Conservation (phyloP, 164 flowering plant species). For the Tetrastigma voinierianum region DNA sequence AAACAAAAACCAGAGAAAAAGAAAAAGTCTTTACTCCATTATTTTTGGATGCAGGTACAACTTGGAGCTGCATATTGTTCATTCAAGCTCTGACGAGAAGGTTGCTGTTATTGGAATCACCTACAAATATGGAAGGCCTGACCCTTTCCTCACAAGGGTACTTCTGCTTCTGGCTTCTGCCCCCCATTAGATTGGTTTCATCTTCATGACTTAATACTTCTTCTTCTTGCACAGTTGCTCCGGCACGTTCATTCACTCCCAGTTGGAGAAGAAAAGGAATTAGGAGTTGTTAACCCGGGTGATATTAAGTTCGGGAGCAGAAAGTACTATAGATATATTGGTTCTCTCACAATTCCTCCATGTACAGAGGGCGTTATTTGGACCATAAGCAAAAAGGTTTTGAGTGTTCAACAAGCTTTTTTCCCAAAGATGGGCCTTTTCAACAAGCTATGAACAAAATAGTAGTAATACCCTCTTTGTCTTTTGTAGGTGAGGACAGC, state of each 20-base stretch:
- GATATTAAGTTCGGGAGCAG: slow-evolving; percentile 48
- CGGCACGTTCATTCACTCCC: slow-evolving; percentile 20
- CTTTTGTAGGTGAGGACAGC: slow-evolving; percentile 59
- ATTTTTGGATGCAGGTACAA: slow-evolving; percentile 33
- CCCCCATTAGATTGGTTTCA: background rate
- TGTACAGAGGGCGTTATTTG: slow-evolving; percentile 72
- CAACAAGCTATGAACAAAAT: too few species aligned
- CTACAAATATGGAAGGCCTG: slow-evolving; percentile 54
- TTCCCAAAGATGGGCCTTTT: too few species aligned
- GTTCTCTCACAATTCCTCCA: slow-evolving; percentile 79
- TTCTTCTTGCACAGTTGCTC: slow-evolving; percentile 36
- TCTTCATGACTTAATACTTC: too few species aligned
- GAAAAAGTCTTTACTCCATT: too few species aligned
- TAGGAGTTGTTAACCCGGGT: slow-evolving; percentile 54
- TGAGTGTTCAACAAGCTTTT: background rate
- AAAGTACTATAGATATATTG: slow-evolving; percentile 61
- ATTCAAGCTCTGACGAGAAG: slow-evolving; percentile 28
- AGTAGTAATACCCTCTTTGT: background rate
- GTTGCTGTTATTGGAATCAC: slow-evolving; percentile 57
- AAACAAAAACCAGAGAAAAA: too few species aligned
- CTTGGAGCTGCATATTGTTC: slow-evolving; percentile 61
- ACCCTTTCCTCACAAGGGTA: slow-evolving; percentile 58
- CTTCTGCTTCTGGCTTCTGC: too few species aligned
- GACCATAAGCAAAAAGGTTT: slow-evolving; percentile 62
- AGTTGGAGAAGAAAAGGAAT: slow-evolving; percentile 28